A percentile compares a stretch with the other conserved stretches of the same genome.
phyloP scores from a whole-genome alignment of 441 rosid species.

The Raphanus hybrid region DNA sequence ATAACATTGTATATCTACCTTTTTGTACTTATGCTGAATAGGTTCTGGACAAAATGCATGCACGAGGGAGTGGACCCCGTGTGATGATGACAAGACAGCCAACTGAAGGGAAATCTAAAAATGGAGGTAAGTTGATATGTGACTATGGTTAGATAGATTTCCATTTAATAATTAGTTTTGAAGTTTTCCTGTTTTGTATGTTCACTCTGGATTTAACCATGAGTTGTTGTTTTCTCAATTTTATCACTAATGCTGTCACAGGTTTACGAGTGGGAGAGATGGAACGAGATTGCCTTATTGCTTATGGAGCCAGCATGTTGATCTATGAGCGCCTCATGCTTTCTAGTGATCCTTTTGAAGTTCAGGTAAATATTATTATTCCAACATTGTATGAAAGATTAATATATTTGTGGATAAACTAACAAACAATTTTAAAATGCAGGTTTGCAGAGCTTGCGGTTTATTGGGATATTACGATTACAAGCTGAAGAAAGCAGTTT shows the following conservation, averaged over 20 bases:
- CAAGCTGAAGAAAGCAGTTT: constrained; percentile 75
- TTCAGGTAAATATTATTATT: constrained; percentile 61
- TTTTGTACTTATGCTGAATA: constrained; percentile 20
- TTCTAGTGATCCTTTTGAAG: constrained; percentile 97
- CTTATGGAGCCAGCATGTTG: constrained; percentile 97
- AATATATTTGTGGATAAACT: neutral
- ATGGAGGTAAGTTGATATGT: constrained; percentile 68
- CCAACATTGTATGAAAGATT: neutral
- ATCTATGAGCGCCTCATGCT: constrained; percentile 88
- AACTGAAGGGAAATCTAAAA: constrained; percentile 94
- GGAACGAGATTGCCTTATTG: constrained; percentile 97
- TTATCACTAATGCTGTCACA: constrained; percentile 39
- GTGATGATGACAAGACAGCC: constrained; percentile 94
- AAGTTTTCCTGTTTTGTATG: no score
- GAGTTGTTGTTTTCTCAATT: constrained; percentile 23
- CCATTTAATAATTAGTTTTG: no score
- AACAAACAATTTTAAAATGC: constrained; percentile 20
- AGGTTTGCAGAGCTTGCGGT: constrained; percentile 94
- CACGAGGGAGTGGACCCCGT: constrained; percentile 95
- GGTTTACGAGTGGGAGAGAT: constrained; percentile 98
- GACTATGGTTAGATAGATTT: no score
- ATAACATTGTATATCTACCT: neutral
- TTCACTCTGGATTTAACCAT: neutral
- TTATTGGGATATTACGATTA: constrained; percentile 86
- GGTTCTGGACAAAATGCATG: constrained; percentile 87